phyloP scores from a whole-genome alignment of 139 green algal species.

The Yamagishiella unicocca region DNA sequence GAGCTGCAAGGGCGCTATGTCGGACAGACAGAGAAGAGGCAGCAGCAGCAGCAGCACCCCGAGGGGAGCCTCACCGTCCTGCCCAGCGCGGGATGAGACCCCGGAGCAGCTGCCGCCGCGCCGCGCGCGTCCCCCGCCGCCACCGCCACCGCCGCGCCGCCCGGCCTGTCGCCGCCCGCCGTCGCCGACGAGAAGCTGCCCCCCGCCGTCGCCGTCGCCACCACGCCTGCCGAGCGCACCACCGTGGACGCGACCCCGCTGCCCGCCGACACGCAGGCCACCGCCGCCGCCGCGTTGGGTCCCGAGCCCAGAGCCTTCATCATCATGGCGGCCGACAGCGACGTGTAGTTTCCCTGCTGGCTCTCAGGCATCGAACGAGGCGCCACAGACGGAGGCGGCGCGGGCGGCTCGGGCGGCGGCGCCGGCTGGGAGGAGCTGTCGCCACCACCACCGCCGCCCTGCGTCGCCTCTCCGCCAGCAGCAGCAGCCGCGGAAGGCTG shows the following conservation, averaged over 20 bases:
- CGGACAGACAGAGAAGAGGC: background rate
- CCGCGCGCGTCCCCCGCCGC: background rate
- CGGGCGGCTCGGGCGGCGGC: slow-evolving; percentile 3
- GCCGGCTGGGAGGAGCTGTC: background rate
- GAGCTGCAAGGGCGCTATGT: background rate
- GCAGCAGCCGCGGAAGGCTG: too few relatives aligned
- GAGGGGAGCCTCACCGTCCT: background rate
- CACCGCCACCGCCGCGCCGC: background rate
- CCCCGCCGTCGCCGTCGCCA: background rate
- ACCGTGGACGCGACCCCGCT: background rate
- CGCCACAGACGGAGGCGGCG: too few relatives aligned
- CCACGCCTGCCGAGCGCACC: background rate
- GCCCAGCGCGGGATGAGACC: background rate
- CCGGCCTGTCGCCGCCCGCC: background rate
- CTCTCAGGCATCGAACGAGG: background rate
- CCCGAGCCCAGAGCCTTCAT: slow-evolving; percentile 31
- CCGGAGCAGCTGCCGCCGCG: background rate
- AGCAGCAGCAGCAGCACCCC: background rate
- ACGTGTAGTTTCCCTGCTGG: background rate
- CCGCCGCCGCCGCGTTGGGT: slow-evolving; percentile 22
- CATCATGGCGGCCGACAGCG: slow-evolving; percentile 34
- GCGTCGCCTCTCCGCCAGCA: background rate
- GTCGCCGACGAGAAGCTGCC: background rate
- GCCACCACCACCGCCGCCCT: background rate
- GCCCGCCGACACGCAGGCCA: slow-evolving; percentile 10